Percentiles rank a stretch among this genome's conserved stretches.
Conservation (phyloP, 2,329 filamentous ascomycete genomes). For the Diplodia seriata region DNA sequence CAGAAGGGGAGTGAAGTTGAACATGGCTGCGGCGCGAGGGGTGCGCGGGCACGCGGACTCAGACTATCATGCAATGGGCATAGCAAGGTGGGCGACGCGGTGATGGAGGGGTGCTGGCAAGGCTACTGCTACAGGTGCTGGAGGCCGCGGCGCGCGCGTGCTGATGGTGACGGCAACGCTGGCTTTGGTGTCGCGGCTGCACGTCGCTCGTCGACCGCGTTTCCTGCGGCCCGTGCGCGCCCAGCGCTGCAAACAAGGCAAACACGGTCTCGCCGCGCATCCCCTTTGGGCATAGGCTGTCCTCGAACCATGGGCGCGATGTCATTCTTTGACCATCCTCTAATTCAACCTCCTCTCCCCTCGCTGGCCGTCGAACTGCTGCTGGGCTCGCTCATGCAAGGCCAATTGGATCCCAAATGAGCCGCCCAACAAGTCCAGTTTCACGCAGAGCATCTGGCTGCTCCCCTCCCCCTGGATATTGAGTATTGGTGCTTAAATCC, state of each 20-base stretch:
- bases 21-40: slow-evolving; percentile 67
- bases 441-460: not conserved
- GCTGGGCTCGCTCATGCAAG: not conserved
- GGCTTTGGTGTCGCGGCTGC: slow-evolving; percentile 16
- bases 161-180: slow-evolving; percentile 13
- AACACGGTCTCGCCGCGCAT: not conserved
- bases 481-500: not conserved
- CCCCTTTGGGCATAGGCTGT: slow-evolving; percentile 1
- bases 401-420: not conserved
- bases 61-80: slow-evolving; percentile 21
- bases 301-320: slow-evolving; percentile 1
- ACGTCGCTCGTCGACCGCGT: slow-evolving; percentile 8
- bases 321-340: slow-evolving; percentile 19
- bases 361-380: not conserved
- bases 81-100: slow-evolving; percentile 2
- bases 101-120: not conserved
- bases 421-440: not conserved
- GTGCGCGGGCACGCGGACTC: slow-evolving; percentile 25
- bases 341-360: slow-evolving; percentile 20
- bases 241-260: slow-evolving; percentile 12
- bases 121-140: slow-evolving; percentile 26
- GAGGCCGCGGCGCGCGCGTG: slow-evolving; percentile 21
- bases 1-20: slow-evolving; percentile 91
- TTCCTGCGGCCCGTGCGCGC: slow-evolving; percentile 15
- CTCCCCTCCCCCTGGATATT: not conserved